Evolutionary conservation across 2,329 filamentous ascomycete genomes (phyloP).

Genomic region (Bipolaris bicolor): DNA sequence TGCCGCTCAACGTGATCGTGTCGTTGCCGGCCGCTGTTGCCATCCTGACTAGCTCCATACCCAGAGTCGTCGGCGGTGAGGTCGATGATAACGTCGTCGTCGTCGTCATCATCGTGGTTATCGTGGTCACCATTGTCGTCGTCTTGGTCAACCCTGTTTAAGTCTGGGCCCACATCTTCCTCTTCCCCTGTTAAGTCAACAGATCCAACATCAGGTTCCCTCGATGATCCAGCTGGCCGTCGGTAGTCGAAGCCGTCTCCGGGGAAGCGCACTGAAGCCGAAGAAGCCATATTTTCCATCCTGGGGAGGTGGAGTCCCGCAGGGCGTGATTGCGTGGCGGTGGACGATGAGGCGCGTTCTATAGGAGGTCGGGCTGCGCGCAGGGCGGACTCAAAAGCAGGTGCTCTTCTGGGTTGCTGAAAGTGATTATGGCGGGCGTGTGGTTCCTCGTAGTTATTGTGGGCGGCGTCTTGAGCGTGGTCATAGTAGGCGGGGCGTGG

Average conservation of each 20-base stretch:
- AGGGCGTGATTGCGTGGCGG: slow-evolving; percentile 1
- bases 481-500: not conserved
- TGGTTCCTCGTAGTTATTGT: slow-evolving; percentile 2
- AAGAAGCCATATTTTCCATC: slow-evolving; percentile 35
- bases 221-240: slow-evolving; percentile 54
- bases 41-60: slow-evolving; percentile 21
- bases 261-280: slow-evolving; percentile 47
- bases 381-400: slow-evolving; percentile 6
- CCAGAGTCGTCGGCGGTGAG: slow-evolving; percentile 41
- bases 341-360: slow-evolving; percentile 9
- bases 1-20: slow-evolving; percentile 1
- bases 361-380: slow-evolving; percentile 8
- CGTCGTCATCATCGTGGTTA: not conserved
- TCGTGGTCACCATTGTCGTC: not conserved
- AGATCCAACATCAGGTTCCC: slow-evolving; percentile 28
- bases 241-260: slow-evolving; percentile 64
- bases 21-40: not conserved
- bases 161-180: slow-evolving; percentile 21
- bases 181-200: slow-evolving; percentile 48
- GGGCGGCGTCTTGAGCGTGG: not conserved
- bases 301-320: slow-evolving; percentile 30
- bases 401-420: slow-evolving; percentile 1
- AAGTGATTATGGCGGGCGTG: slow-evolving; percentile 1
- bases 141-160: slow-evolving; percentile 15
- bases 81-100: slow-evolving; percentile 32